Percentiles rank a stretch among this genome's conserved stretches.
Evolutionary conservation across 345 rosid species (phyloP).

Genomic region (Citrus hindsii): DNA sequence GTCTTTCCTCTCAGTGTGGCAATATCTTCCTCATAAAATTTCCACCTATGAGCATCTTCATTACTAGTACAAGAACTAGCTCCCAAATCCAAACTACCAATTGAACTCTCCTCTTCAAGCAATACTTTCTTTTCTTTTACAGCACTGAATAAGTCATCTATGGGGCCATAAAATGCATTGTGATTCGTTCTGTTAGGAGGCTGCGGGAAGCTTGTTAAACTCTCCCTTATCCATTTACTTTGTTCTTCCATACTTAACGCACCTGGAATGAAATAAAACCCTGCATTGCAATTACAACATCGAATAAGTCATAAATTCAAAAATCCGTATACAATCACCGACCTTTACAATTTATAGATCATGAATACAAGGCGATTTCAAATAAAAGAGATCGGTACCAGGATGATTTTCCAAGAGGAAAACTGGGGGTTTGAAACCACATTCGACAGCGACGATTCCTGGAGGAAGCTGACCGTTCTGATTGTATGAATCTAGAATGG

Average conservation of each 20-base stretch:
- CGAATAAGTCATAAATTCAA: background rate
- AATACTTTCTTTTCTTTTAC: conserved; percentile 54
- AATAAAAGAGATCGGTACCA: conserved; percentile 31
- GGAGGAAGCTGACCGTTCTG: conserved; percentile 43
- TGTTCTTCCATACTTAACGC: conserved; percentile 76
- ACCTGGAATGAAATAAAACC: conserved; percentile 78
- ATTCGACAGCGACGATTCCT: conserved; percentile 33
- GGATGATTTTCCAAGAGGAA: conserved; percentile 71
- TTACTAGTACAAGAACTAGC: conserved; percentile 22
- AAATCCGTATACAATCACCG: background rate
- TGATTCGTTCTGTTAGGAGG: conserved; percentile 94
- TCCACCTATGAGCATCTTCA: conserved; percentile 43
- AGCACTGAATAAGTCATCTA: conserved; percentile 54
- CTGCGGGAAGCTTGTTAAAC: conserved; percentile 65
- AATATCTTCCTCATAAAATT: conserved; percentile 41
- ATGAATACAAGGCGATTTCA: background rate
- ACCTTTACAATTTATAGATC: background rate
- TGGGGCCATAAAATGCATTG: conserved; percentile 77
- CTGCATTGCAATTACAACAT: conserved; percentile 25
- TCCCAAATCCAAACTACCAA: conserved; percentile 20
- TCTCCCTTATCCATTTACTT: conserved; percentile 80
- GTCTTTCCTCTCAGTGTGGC: conserved; percentile 26
- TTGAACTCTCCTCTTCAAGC: conserved; percentile 34
- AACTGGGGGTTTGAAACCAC: conserved; percentile 34
- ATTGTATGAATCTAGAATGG: conserved; percentile 38